A percentile compares a stretch with the other conserved stretches of the same genome.
These are phyloP conservation scores for Aschersonia sp. DNA, from an alignment of 2,329 filamentous ascomycete genomes.

Conservation along the genomic window DNA sequence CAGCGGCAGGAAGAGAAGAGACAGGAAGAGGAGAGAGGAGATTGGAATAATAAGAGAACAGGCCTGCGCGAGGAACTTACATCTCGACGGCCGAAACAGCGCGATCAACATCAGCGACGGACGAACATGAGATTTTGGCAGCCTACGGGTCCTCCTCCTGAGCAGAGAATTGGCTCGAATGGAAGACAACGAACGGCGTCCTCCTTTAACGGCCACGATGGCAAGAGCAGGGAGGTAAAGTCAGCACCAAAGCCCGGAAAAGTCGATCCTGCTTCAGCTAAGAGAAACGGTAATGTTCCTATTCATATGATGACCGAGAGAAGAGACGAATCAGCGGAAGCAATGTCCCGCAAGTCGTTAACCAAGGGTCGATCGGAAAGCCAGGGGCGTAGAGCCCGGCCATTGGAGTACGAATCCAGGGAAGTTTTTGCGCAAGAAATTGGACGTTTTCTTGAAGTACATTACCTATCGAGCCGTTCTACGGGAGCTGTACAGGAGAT, in stretches of 20 bases:
- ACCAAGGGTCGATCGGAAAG: neutral
- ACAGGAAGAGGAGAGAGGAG: neutral
- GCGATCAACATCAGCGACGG: neutral
- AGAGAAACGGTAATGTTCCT: no score
- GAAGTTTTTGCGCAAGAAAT: neutral
- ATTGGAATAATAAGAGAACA: neutral
- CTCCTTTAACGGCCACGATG: no score
- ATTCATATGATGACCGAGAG: no score
- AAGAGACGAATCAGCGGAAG: no score
- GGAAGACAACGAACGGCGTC: no score
- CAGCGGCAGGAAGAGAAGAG: neutral
- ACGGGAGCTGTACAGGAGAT: conserved; percentile 10
- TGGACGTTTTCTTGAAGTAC: conserved; percentile 8
- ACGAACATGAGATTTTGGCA: no score
- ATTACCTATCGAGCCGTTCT: conserved; percentile 10
- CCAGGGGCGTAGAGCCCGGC: neutral
- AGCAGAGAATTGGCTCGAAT: no score
- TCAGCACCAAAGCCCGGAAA: no score
- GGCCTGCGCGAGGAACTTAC: neutral
- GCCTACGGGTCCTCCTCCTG: no score
- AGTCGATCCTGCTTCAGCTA: no score
- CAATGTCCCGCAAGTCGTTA: no score
- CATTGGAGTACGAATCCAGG: neutral
- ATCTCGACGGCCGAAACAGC: neutral
- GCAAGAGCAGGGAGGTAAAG: no score